Conservation (phyloP, 495 filamentous ascomycete species). For the Aspergillus indologenus region DNA sequence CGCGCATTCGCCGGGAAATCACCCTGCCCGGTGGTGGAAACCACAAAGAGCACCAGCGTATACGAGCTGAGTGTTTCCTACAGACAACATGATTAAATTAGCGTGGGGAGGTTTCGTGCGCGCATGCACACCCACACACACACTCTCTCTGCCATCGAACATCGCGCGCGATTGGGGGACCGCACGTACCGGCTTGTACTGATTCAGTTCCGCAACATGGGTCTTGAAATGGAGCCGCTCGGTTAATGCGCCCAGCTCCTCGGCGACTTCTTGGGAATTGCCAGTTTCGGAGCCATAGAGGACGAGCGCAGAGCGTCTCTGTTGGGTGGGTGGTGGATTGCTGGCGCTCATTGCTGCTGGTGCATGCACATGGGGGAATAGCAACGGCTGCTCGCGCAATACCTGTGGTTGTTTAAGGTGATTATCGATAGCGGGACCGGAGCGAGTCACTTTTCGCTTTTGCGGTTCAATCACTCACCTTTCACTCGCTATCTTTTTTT, state of each 20-base stretch:
- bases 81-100: slow-evolving; percentile 5
- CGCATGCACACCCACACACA: neutral
- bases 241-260: slow-evolving; percentile 69
- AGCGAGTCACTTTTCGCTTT: too few relatives aligned
- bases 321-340: slow-evolving; percentile 9
- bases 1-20: slow-evolving; percentile 80
- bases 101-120: neutral
- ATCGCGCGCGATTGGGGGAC: neutral
- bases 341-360: slow-evolving; percentile 28
- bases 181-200: slow-evolving; percentile 64
- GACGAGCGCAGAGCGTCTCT: slow-evolving; percentile 62
- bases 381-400: neutral
- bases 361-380: neutral
- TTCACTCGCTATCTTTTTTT: slow-evolving; percentile 2
- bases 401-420: too few relatives aligned
- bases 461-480: too few relatives aligned
- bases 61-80: slow-evolving; percentile 49
- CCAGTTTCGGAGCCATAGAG: slow-evolving; percentile 95
- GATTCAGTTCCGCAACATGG: slow-evolving; percentile 71
- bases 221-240: slow-evolving; percentile 76
- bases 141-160: neutral
- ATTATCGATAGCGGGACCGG: neutral
- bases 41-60: slow-evolving; percentile 68
- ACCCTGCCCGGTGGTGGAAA: slow-evolving; percentile 93
- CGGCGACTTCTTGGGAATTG: slow-evolving; percentile 83